Evolutionary conservation across 2,329 filamentous ascomycete species (phyloP).

Genomic region (Neofusicoccum kwambonambiense): DNA sequence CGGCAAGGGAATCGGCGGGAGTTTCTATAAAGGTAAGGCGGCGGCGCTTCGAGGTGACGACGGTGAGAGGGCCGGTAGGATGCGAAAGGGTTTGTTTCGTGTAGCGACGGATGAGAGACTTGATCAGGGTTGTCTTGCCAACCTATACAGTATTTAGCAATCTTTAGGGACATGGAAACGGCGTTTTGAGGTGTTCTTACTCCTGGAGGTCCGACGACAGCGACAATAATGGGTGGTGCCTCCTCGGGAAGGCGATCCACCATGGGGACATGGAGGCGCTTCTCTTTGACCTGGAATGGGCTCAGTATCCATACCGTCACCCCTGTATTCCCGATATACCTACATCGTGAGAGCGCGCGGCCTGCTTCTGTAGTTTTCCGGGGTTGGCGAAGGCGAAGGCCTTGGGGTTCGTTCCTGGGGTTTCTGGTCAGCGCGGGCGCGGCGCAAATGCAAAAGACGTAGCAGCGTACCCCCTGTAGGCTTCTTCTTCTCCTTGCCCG

Average conservation of each 20-base stretch:
- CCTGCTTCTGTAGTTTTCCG: constrained; percentile 74
- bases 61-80: constrained; percentile 87
- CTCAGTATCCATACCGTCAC: background rate
- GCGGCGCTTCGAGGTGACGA: constrained; percentile 94
- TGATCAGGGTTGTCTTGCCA: constrained; percentile 93
- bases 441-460: background rate
- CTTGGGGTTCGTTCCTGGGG: constrained; percentile 75
- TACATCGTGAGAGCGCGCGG: constrained; percentile 71
- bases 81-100: constrained; percentile 92
- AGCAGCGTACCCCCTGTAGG: constrained; percentile 56
- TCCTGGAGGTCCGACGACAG: constrained; percentile 91
- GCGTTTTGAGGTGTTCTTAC: constrained; percentile 47
- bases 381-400: constrained; percentile 84
- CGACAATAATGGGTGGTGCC: constrained; percentile 86
- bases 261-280: constrained; percentile 91
- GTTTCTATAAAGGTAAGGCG: constrained; percentile 95
- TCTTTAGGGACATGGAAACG: constrained; percentile 8
- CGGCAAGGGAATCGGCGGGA: constrained; percentile 86
- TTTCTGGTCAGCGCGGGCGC: constrained; percentile 20
- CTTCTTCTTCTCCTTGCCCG: constrained; percentile 86
- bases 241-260: constrained; percentile 95
- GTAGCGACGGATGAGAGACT: constrained; percentile 90
- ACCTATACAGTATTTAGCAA: constrained; percentile 38
- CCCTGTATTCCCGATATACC: constrained; percentile 20
- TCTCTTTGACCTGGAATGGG: constrained; percentile 77